These are phyloP conservation scores for Picea abies DNA, from an alignment of 83 land plant species.

Conservation along the genomic window DNA sequence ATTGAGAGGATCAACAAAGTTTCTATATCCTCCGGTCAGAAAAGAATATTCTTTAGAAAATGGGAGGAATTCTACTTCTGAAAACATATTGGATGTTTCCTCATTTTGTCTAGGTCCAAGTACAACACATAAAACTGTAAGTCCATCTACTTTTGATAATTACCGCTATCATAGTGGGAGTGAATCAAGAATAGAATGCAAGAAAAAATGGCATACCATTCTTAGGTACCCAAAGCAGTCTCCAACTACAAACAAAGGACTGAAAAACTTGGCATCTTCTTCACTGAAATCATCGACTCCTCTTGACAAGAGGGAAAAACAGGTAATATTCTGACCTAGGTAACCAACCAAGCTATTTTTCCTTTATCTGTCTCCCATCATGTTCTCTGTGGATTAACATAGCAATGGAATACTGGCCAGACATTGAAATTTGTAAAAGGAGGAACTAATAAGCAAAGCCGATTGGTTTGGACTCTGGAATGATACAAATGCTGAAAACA, in stretches of 20 bases:
- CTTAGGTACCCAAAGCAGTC: conserved; percentile 7
- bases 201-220: conserved; percentile 30
- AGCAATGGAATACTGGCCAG: conserved; percentile 23
- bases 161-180: conserved; percentile 47
- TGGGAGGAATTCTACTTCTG: conserved; percentile 1
- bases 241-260: conserved; percentile 18
- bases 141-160: conserved; percentile 59
- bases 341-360: no score
- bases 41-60: no score
- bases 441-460: conserved; percentile 59
- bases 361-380: no score
- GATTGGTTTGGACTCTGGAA: conserved; percentile 62
- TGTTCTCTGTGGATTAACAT: neutral
- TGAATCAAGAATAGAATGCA: conserved; percentile 17
- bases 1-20: no score
- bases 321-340: neutral
- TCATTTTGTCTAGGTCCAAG: conserved; percentile 8
- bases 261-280: neutral
- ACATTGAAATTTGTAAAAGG: conserved; percentile 44
- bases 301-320: conserved; percentile 63
- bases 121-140: conserved; percentile 31
- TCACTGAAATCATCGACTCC: conserved; percentile 48
- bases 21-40: no score
- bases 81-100: conserved; percentile 24
- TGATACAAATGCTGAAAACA: conserved; percentile 14